phyloP scores from a whole-genome alignment of 257 asterid genomes.

The Solanum okadae region DNA sequence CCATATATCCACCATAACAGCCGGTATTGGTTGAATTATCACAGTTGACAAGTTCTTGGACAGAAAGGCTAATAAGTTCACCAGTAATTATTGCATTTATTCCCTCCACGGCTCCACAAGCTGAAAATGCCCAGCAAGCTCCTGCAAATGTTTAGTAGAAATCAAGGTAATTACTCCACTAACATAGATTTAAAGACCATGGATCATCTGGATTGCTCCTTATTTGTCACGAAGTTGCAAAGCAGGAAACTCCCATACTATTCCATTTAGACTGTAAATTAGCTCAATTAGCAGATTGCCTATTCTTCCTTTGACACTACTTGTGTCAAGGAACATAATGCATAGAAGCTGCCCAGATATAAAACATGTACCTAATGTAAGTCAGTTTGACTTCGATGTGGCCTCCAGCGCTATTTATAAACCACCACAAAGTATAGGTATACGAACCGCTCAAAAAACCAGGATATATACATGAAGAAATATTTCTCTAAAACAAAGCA shows the following conservation, averaged over 20 bases:
- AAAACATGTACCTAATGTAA: background rate
- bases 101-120: constrained; percentile 27
- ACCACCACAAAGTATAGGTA: background rate
- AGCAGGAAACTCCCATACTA: background rate
- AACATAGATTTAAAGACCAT: background rate
- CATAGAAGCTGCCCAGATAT: background rate
- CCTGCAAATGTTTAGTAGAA: constrained; percentile 5
- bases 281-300: background rate
- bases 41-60: constrained; percentile 17
- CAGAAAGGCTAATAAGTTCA: constrained; percentile 24
- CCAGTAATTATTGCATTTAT: constrained; percentile 21
- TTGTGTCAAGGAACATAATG: background rate
- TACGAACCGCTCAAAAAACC: background rate
- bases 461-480: background rate
- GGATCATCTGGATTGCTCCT: background rate
- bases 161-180: background rate
- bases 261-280: background rate
- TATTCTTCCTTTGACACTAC: background rate
- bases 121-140: constrained; percentile 33
- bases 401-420: background rate
- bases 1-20: constrained; percentile 27
- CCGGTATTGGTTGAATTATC: constrained; percentile 10
- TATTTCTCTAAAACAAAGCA: background rate
- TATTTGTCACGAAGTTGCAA: background rate
- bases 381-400: too few relatives aligned